Percentiles rank a stretch among this genome's conserved stretches.
Conservation (phyloP, 495 filamentous ascomycete genomes). For the Pseudoneurospora amorphoporcata region DNA sequence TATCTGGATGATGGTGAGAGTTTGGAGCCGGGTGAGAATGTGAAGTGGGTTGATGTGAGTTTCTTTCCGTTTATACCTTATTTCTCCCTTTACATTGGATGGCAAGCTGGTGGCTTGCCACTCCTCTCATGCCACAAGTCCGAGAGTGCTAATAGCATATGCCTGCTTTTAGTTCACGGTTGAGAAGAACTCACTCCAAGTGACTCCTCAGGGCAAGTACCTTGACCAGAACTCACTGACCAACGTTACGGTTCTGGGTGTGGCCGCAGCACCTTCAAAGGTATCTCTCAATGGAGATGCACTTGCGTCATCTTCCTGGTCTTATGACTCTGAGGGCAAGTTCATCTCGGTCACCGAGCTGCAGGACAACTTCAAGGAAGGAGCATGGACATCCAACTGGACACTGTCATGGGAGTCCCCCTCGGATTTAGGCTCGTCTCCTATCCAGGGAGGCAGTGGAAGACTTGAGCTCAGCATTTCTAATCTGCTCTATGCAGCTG, state of each 20-base stretch:
- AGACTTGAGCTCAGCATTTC: background rate
- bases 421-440: background rate
- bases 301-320: slow-evolving; percentile 32
- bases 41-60: slow-evolving; percentile 46
- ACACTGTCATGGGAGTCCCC: slow-evolving; percentile 12
- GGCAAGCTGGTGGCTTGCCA: background rate
- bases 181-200: slow-evolving; percentile 33
- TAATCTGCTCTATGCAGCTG: background rate
- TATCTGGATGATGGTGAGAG: slow-evolving; percentile 84
- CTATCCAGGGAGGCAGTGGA: background rate
- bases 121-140: background rate
- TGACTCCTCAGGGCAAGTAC: slow-evolving; percentile 42
- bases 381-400: slow-evolving; percentile 17
- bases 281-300: slow-evolving; percentile 43
- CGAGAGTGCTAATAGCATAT: background rate
- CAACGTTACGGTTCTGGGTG: slow-evolving; percentile 60
- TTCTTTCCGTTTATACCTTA: background rate
- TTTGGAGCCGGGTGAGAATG: slow-evolving; percentile 41
- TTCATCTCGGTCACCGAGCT: slow-evolving; percentile 8
- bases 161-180: slow-evolving; percentile 39
- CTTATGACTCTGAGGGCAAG: slow-evolving; percentile 29
- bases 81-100: background rate
- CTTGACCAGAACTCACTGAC: slow-evolving; percentile 50
- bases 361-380: slow-evolving; percentile 6
- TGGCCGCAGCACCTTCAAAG: slow-evolving; percentile 28